phyloP scores from a whole-genome alignment of 345 rosid species.

The Erucastrum elatum region DNA sequence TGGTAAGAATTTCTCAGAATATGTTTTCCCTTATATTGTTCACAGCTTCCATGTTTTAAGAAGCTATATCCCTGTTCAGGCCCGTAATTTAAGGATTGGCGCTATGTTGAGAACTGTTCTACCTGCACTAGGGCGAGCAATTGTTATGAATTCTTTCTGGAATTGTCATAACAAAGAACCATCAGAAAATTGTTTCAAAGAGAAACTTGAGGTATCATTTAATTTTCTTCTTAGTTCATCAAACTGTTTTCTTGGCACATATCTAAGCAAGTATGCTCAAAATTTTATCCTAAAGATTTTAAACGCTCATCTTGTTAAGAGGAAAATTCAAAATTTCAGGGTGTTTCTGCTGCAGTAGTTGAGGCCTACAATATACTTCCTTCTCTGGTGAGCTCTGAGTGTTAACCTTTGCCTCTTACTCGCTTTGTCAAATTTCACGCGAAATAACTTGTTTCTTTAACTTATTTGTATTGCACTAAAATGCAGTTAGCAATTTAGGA shows the following conservation, averaged over 20 bases:
- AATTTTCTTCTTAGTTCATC: background rate
- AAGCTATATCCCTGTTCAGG: constrained; percentile 39
- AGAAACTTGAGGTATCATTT: constrained; percentile 66
- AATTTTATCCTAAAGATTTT: background rate
- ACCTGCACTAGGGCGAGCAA: constrained; percentile 87
- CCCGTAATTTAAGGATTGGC: constrained; percentile 85
- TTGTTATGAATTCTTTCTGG: constrained; percentile 58
- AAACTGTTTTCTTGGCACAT: background rate
- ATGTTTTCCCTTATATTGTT: background rate
- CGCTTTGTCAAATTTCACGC: background rate
- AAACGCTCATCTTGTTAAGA: background rate
- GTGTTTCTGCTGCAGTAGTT: constrained; percentile 65
- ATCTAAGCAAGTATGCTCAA: background rate
- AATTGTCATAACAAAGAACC: constrained; percentile 40
- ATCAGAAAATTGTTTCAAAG: constrained; percentile 46
- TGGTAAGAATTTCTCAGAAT: constrained; percentile 48
- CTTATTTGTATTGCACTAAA: background rate
- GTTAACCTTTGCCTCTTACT: background rate
- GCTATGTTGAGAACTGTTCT: constrained; percentile 90
- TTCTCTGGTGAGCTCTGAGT: constrained; percentile 57
- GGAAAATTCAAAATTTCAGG: constrained; percentile 39
- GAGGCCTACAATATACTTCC: constrained; percentile 87
- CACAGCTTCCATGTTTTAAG: background rate
- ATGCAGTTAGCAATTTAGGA: background rate
- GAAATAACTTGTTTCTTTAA: background rate